Evolutionary conservation across 192 early-diverging fungal species (phyloP), one percentile per base, ranked within the genome.

Genomic region (Coemansia furcata): DNA sequence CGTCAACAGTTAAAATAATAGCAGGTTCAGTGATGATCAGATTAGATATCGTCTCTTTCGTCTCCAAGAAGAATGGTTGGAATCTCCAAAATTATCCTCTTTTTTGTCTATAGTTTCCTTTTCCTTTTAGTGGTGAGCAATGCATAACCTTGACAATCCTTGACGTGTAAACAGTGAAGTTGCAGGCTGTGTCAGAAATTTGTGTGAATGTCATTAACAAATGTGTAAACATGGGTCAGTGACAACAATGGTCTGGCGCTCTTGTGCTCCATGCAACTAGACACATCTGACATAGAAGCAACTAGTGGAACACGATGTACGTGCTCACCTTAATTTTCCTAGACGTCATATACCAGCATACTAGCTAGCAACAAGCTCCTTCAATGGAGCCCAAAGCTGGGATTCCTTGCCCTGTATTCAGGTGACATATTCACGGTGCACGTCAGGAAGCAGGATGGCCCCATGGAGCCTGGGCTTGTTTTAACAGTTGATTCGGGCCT

Each of bases 391-490:
- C 69, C 10, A 78, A 86, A 61, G 38, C 69, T 1, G 23, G 66
- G 86, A 21, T 84, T 83, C 65, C 54, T 88, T 0, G 82, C 74
- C 5, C 65, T 83, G 30, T 59, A 30, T 4, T 76, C 77, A 3
- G 87, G 87, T 21, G 84, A 85, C 19, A 84, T 88, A 33, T 74
- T 77, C 10, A 61, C 77, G 0, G 50, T 85, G 21, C 54, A 33
- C 14, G 36, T 61, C 7, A 49, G 59, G 15, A 38, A 10, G 52
- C 44, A 42, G 40, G 21, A 4, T 6, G 66, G 38, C 7, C 17
- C 52, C 0, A 59, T 57, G 11, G 40, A 10, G 14, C 47, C 65
- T 9, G 71, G 72, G 26, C 35, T 66, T 1, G 73, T 78, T 11
- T 72, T 76, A 3, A 70, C 73, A 0, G 74, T 84, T 30, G 73